These are phyloP conservation scores for Penicillium oxalicum DNA, from an alignment of 2,329 filamentous ascomycete genomes.

Conservation along the genomic window DNA sequence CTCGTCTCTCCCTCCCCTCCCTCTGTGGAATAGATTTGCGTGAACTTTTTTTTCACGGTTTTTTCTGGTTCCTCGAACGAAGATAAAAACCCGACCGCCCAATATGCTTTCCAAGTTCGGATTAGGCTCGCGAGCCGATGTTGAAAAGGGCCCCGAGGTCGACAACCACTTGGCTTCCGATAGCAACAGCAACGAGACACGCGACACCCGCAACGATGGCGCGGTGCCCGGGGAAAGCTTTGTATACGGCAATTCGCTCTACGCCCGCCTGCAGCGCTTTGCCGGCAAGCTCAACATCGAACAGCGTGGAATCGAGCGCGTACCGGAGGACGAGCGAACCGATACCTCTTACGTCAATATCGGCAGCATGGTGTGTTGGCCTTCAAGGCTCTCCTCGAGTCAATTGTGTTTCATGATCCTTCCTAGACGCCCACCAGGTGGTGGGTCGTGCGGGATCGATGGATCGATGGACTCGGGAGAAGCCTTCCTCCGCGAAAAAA, in stretches of 20 bases:
- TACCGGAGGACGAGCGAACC: constrained; percentile 62
- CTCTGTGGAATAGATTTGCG: constrained; percentile 1
- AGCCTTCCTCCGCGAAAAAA: too few relatives aligned
- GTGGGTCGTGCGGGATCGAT: too few relatives aligned
- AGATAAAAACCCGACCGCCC: constrained; percentile 5
- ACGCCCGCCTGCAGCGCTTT: constrained; percentile 56
- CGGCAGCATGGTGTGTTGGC: constrained; percentile 59
- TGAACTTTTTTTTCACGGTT: constrained; percentile 8
- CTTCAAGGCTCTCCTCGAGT: background rate
- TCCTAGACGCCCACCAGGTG: too few relatives aligned
- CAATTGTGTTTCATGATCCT: background rate
- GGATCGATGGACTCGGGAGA: too few relatives aligned
- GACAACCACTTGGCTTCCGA: constrained; percentile 20
- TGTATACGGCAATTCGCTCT: constrained; percentile 49
- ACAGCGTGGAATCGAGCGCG: constrained; percentile 68
- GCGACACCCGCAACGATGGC: constrained; percentile 22
- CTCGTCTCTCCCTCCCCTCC: constrained; percentile 6
- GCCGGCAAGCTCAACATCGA: constrained; percentile 64
- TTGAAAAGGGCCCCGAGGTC: constrained; percentile 31
- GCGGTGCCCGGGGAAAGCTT: constrained; percentile 56
- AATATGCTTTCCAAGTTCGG: constrained; percentile 12
- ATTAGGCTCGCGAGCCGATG: constrained; percentile 23
- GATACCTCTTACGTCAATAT: constrained; percentile 62
- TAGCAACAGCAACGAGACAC: constrained; percentile 30
- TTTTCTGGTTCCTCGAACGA: constrained; percentile 13